These are phyloP conservation scores for Globisporangium cylindrosporum DNA, from an alignment of 352 stramenopile species.

Conservation along the genomic window DNA sequence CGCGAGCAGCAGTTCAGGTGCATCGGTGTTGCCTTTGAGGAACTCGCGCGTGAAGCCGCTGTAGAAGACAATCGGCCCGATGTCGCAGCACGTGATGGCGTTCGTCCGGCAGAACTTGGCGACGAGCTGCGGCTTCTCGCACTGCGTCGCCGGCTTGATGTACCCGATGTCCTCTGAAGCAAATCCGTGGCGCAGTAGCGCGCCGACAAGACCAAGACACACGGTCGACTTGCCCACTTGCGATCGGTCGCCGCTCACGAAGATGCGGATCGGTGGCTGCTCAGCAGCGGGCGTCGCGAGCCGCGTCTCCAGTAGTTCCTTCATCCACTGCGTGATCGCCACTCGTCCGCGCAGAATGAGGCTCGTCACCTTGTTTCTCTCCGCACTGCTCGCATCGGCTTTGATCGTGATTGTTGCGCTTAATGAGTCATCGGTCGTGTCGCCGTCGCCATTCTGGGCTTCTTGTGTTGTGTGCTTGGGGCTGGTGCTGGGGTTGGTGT, in stretches of 20 bases:
- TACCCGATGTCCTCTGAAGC: slow-evolving; percentile 88
- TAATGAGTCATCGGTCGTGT: not conserved
- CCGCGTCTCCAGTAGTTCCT: slow-evolving; percentile 27
- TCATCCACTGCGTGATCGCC: slow-evolving; percentile 35
- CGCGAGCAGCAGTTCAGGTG: slow-evolving; percentile 76
- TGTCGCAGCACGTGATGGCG: slow-evolving; percentile 84
- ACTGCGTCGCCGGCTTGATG: slow-evolving; percentile 98
- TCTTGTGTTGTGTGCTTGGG: not conserved
- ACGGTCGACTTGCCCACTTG: slow-evolving; percentile 97
- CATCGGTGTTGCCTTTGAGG: slow-evolving; percentile 89
- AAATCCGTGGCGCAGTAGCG: slow-evolving; percentile 77
- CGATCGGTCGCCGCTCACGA: slow-evolving; percentile 74
- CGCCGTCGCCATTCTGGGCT: too few relatives aligned
- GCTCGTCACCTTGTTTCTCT: not conserved
- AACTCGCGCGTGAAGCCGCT: slow-evolving; percentile 97
- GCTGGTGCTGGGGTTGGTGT: slow-evolving; percentile 1
- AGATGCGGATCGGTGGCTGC: slow-evolving; percentile 43
- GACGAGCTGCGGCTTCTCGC: slow-evolving; percentile 93
- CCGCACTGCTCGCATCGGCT: not conserved
- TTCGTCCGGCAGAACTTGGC: slow-evolving; percentile 90
- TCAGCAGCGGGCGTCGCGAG: slow-evolving; percentile 10
- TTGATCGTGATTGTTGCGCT: not conserved
- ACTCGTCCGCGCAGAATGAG: slow-evolving; percentile 19
- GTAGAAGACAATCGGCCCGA: slow-evolving; percentile 96
- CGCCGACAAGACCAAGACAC: slow-evolving; percentile 92